Percentiles rank a stretch among this genome's conserved stretches.
Evolutionary conservation across 352 stramenopile genomes (phyloP).

Genomic region (Globisporangium nunn): DNA sequence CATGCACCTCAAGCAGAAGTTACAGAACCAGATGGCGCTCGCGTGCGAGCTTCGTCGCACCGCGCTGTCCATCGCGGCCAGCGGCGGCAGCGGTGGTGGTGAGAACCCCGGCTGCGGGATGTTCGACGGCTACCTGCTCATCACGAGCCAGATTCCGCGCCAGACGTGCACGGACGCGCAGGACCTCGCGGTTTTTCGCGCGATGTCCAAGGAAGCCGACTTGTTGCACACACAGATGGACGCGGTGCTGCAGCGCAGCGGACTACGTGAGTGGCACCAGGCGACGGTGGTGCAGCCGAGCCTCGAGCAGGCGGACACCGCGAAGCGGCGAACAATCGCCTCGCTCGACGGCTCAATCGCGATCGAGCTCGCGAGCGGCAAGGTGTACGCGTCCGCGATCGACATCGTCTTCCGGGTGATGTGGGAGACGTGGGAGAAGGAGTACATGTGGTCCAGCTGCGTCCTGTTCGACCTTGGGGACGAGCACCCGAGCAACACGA

Average conservation of each 20-base stretch:
- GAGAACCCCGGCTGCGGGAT: not conserved
- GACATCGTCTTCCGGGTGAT: not conserved
- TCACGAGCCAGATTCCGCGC: not conserved
- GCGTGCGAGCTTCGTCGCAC: not conserved
- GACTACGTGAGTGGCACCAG: constrained; percentile 28
- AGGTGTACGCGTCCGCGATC: not conserved
- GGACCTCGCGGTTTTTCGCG: constrained; percentile 1
- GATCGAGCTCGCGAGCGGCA: constrained; percentile 2
- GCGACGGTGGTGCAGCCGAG: constrained; percentile 19
- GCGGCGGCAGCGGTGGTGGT: not conserved
- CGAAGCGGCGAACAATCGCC: not conserved
- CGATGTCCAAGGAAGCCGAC: not conserved
- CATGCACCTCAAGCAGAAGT: not conserved
- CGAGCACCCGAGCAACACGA: not conserved
- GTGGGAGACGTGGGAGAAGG: constrained; percentile 7
- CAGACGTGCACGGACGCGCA: constrained; percentile 1
- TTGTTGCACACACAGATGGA: not conserved
- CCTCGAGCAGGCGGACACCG: constrained; percentile 1
- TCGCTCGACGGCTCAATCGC: not conserved
- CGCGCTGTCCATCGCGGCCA: not conserved
- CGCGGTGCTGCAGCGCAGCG: constrained; percentile 31
- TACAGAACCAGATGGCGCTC: not conserved
- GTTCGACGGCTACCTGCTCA: not conserved
- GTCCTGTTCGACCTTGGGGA: constrained; percentile 1
- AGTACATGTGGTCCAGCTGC: not conserved